Percentiles rank a stretch among this genome's conserved stretches.
phyloP scores from a whole-genome alignment of 495 filamentous ascomycete species.

The Rostrohypoxylon terebratum region DNA sequence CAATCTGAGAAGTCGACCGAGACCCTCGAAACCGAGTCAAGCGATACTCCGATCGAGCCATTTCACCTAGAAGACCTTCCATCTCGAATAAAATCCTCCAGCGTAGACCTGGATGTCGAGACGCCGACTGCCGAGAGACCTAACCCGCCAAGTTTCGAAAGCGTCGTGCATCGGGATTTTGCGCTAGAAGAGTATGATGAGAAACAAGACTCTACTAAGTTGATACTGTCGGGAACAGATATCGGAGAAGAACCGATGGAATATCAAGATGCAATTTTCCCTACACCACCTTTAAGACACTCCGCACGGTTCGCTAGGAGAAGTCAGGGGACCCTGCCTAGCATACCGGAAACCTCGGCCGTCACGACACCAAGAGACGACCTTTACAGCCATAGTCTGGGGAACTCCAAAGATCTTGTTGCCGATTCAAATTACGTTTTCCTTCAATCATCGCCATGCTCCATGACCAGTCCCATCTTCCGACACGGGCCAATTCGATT shows the following conservation, averaged over 20 bases:
- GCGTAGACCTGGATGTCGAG: slow-evolving; percentile 30
- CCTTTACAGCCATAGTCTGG: slow-evolving; percentile 37
- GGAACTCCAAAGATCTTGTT: slow-evolving; percentile 30
- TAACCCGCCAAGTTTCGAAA: slow-evolving; percentile 9
- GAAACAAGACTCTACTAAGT: slow-evolving; percentile 16
- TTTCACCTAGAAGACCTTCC: slow-evolving; percentile 54
- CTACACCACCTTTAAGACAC: slow-evolving; percentile 48
- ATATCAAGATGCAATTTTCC: slow-evolving; percentile 40
- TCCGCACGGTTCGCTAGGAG: slow-evolving; percentile 38
- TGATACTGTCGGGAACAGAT: slow-evolving; percentile 19
- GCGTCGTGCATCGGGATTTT: slow-evolving; percentile 33
- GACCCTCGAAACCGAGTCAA: slow-evolving; percentile 45
- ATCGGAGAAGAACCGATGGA: slow-evolving; percentile 38
- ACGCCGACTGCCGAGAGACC: slow-evolving; percentile 32
- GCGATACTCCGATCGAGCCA: slow-evolving; percentile 52
- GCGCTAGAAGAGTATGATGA: slow-evolving; percentile 23
- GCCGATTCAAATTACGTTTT: slow-evolving; percentile 55
- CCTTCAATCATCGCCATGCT: slow-evolving; percentile 58
- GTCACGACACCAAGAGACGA: slow-evolving; percentile 26
- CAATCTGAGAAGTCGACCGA: slow-evolving; percentile 43
- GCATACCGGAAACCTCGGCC: slow-evolving; percentile 56
- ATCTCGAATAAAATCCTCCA: slow-evolving; percentile 44
- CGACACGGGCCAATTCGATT: slow-evolving; percentile 63
- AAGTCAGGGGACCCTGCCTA: slow-evolving; percentile 52
- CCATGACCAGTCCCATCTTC: slow-evolving; percentile 56